Base-by-base conservation (phyloP, 2,329 filamentous ascomycete species). In the Claviceps sp. region DNA sequence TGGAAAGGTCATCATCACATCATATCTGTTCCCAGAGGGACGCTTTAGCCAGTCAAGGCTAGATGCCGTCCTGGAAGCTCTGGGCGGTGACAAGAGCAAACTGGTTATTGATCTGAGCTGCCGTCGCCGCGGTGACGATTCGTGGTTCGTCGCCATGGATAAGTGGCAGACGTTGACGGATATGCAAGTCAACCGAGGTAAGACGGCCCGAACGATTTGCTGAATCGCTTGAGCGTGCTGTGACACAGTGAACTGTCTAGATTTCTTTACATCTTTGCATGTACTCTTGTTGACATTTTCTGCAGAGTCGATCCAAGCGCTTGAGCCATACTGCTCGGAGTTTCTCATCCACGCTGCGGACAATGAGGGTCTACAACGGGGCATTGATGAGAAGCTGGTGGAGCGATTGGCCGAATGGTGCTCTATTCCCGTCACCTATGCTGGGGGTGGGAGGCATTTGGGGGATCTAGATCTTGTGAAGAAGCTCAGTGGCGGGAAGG, bases 151-250 rank as follows among this genome's bases (percentile, higher is more conserved):
- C n/a, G 91, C 93, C 52, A 98, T 95, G 85, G 88, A 98, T 69
- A 95, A 95, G 67, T 98, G 93, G 93, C 93, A 97, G 74, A 95
- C 88, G 1, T 84, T 97, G 52, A 97, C 93, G 1, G 88, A 96
- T 62, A 95, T 95, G 82, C 88, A 96, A 65, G 82, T 98, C 57
- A 91, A 84, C 57, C 75, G 86, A 75, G 86, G 91, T 90, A 70
- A 56, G 67, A 59, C 34, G 16, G 9, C 24, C 20, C 20, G 3
- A 26, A 44, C 24, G 22, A 24, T 44, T 24, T 13, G 24, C 42
- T 14, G 24, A 44, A 14, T 24, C 20, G 13, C 42, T 14, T 8
- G 16, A 26, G 22, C 20, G 42, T 24, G 22, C 20, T 16, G 22
- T 16, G 5, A 13, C 16, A 24, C 40, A 30, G 26, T 13, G 40